Percentiles rank a stretch among this genome's conserved stretches.
These are phyloP conservation scores for Cyanidiococcus yangmingshanensis DNA, from an alignment of 23 red algal genomes.

Conservation along the genomic window DNA sequence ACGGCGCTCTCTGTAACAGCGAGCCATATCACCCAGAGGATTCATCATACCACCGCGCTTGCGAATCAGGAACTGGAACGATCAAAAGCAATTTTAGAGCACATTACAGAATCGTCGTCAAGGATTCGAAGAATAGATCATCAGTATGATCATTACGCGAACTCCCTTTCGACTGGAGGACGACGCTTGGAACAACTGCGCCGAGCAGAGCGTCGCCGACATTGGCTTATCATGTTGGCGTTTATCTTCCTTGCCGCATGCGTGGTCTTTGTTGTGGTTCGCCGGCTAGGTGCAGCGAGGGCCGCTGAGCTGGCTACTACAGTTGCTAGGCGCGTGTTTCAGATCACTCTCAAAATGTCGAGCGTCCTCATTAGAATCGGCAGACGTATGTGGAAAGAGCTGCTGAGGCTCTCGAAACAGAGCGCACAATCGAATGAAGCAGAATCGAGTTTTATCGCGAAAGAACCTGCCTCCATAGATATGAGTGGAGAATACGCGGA, in stretches of 20 bases:
- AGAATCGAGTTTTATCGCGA: no score
- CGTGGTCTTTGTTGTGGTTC: background rate
- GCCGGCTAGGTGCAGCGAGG: background rate
- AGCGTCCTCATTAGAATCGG: background rate
- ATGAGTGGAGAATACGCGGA: no score
- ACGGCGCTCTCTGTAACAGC: background rate
- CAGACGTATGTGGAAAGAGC: background rate
- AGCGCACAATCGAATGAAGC: no score
- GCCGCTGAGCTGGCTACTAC: background rate
- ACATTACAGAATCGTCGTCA: background rate
- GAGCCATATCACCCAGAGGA: background rate
- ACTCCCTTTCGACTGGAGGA: background rate
- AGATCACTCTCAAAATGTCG: background rate
- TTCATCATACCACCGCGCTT: background rate
- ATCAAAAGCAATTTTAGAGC: background rate
- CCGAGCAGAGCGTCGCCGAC: background rate
- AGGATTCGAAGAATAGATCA: conserved; percentile 3
- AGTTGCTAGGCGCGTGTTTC: background rate
- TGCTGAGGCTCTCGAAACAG: no score
- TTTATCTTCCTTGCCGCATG: background rate
- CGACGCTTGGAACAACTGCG: background rate
- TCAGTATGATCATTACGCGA: background rate
- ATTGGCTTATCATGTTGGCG: background rate
- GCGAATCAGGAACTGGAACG: conserved; percentile 7
- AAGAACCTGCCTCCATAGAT: no score